phyloP scores from a whole-genome alignment of 2,329 filamentous ascomycete genomes.

The Colletotrichum godetiae region DNA sequence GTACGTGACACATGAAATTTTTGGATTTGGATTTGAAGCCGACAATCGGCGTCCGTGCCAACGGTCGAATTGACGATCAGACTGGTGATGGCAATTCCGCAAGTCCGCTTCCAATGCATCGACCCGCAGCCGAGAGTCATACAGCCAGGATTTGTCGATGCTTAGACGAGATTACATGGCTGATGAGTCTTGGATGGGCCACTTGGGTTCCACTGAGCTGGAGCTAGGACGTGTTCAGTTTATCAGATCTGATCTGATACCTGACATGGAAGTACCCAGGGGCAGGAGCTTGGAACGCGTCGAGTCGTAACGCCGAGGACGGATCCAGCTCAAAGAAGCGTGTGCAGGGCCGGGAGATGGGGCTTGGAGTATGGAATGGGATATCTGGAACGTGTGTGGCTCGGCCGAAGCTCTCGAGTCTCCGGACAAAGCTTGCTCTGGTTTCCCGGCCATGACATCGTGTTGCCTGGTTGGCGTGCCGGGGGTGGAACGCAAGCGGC shows the following conservation, averaged over 20 bases:
- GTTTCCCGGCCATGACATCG: slow-evolving; percentile 30
- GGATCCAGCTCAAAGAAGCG: slow-evolving; percentile 1
- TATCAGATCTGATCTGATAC: slow-evolving; percentile 35
- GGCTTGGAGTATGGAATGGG: not conserved
- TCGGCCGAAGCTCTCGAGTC: slow-evolving; percentile 27
- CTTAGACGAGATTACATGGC: slow-evolving; percentile 6
- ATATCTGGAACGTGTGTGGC: slow-evolving; percentile 8
- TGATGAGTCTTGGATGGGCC: slow-evolving; percentile 4
- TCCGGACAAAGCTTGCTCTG: slow-evolving; percentile 8
- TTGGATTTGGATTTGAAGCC: not conserved
- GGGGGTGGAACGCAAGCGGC: slow-evolving; percentile 26
- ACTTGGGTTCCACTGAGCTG: not conserved
- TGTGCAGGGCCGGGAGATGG: not conserved
- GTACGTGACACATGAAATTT: slow-evolving; percentile 2
- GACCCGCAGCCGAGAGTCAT: slow-evolving; percentile 8
- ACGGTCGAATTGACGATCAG: not conserved
- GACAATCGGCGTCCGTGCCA: not conserved
- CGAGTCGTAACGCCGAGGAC: slow-evolving; percentile 30
- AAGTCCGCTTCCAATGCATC: not conserved
- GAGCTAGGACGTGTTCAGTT: slow-evolving; percentile 17
- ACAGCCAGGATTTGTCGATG: slow-evolving; percentile 3
- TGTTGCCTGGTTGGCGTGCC: slow-evolving; percentile 19
- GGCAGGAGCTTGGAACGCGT: not conserved
- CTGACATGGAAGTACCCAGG: not conserved
- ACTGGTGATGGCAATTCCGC: not conserved